Evolutionary conservation across 495 filamentous ascomycete genomes (phyloP), one percentile per base, ranked within the genome.

Genomic region (Penicillium mononematosum): DNA sequence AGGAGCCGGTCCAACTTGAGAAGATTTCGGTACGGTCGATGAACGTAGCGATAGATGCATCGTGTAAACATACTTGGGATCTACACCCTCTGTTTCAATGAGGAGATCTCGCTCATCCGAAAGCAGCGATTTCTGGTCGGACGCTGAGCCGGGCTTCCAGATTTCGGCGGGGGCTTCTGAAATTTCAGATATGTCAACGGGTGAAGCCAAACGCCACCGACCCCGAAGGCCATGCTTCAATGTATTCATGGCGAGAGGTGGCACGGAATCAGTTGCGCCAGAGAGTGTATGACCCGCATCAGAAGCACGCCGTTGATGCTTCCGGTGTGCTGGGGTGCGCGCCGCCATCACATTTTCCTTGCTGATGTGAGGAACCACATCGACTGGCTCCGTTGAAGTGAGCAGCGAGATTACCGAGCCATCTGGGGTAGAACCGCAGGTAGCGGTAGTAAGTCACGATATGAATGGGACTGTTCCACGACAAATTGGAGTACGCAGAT

Each of bases 391-490:
- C 27, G 82, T 75, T 1, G 90, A 94, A 1, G 87, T 88, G 6
- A 91, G 77, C 9, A 98, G 76, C 42, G 83, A 88, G 29, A 97
- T 83, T 48, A 81, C 85, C 1, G 88, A 86, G 24, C 94, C 94
- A 71, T 97, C 88, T 20, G 91, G 91, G 88, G 76, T 95, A 96
- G 73, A 98, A 94, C 12, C 94, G 88, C 0, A 98, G 79, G 69
- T 98, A 98, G 38, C 94, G 89, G 76, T 94, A 98, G 73, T 98
- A 98, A 0, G 94, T 98, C 36, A 98, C 92, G 50, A 97, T 96
- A 65, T 93, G 92, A 19, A 98, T 88, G 12, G 95, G 94, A 20
- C 83, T 86, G 67, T 85, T 85, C 90, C 90, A 95, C 2, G 79
- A 66, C 61, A 85, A 50, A 68, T 68, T 71, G 68, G 81, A 73